phyloP scores from a whole-genome alignment of 1,139 yeast genomes.

The Meyerozyma guilliermondii region DNA sequence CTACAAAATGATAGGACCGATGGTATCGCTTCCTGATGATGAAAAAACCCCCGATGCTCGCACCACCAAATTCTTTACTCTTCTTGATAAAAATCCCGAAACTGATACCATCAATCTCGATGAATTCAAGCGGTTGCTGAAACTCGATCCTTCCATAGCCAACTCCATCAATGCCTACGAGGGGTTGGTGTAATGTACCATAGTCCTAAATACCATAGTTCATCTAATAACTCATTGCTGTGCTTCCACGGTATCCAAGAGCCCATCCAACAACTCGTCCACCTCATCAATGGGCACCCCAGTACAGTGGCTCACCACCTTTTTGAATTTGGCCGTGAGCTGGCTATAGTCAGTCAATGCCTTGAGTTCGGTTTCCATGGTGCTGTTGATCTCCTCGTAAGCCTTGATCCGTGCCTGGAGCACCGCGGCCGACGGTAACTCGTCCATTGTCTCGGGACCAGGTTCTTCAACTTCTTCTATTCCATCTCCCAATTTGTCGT shows the following conservation, averaged over 20 bases:
- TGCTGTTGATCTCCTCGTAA: slow-evolving; percentile 38
- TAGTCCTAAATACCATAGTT: not conserved
- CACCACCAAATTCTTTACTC: slow-evolving; percentile 71
- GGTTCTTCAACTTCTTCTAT: slow-evolving; percentile 18
- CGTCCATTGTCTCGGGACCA: slow-evolving; percentile 21
- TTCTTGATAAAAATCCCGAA: slow-evolving; percentile 67
- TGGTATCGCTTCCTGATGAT: slow-evolving; percentile 89
- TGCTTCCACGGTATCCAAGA: slow-evolving; percentile 85
- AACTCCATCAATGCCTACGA: slow-evolving; percentile 77
- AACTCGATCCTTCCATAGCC: slow-evolving; percentile 76
- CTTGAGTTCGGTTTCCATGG: slow-evolving; percentile 47
- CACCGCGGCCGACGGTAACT: slow-evolving; percentile 57
- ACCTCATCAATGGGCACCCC: slow-evolving; percentile 73
- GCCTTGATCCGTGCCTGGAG: slow-evolving; percentile 78
- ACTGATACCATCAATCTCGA: slow-evolving; percentile 62
- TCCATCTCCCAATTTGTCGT: slow-evolving; percentile 42
- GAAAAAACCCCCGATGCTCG: slow-evolving; percentile 90
- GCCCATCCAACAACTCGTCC: slow-evolving; percentile 77
- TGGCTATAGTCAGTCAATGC: slow-evolving; percentile 48
- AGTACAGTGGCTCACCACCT: slow-evolving; percentile 86
- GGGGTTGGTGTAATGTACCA: slow-evolving; percentile 51
- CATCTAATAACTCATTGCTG: slow-evolving; percentile 8
- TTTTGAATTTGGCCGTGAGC: slow-evolving; percentile 78
- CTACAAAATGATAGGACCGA: slow-evolving; percentile 92
- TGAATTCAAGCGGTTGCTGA: slow-evolving; percentile 79